Base-by-base conservation (phyloP, 345 rosid species). In the Eucalyptus cloeziana region DNA sequence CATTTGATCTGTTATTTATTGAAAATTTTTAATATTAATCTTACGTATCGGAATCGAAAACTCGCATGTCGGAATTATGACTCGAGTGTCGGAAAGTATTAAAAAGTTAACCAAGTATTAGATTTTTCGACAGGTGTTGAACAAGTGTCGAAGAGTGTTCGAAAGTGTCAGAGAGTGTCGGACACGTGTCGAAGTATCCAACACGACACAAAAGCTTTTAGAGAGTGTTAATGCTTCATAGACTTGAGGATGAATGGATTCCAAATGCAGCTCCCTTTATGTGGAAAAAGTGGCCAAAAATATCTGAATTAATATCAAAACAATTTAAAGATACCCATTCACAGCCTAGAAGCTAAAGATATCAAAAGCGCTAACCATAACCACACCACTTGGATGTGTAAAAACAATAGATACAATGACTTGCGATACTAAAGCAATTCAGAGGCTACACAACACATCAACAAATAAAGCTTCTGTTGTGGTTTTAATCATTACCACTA, bases 201-300 rank as follows among this genome's bases (percentile, higher is more conserved):
- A 51, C 4, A 51, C 1, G 0, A 16, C 21, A 51, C 3, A 4
- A 51, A 51, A 0, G 0, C 3, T 16, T 3, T 3, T 15, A 16
- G 7, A 51, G 4, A 51, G 8, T 16, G 54, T 16, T 8, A 2
- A 0, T 51, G 3, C 21, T 51, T 51, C 8, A 21, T 51, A 51
- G 8, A 51, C 54, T 51, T 51, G 8, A 51, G 54, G 21, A 51
- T 2, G 1, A 1, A 51, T 51, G 8, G 21, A 50, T 50, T 50
- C 21, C 21, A 16, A 2, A 51, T 17, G 54, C 22, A 51, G 2
- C 54, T 17, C 54, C 54, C 54, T 51, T 21, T 7, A 51, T 0
- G 54, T 51, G 54, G 8, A 51, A 51, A 51, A 51, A 51, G 54
- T 51, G 22, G 22, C 54, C 22, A 17, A 51, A 51, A 51, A 51